Evolutionary conservation across 495 filamentous ascomycete species (phyloP), one percentile per base, ranked within the genome.

Genomic region (Haplographium delicatum): DNA sequence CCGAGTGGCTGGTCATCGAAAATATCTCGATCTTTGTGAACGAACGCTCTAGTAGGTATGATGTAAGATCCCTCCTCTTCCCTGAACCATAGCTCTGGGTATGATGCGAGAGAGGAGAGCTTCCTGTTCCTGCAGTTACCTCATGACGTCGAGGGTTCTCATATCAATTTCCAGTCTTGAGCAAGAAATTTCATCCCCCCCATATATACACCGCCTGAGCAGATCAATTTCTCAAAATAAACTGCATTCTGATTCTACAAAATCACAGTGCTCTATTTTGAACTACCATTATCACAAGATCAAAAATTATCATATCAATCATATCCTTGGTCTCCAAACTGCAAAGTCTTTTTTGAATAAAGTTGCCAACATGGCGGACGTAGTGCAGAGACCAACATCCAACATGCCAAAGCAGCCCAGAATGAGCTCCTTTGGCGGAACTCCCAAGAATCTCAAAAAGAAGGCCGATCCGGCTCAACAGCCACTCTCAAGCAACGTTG

Each of bases 281-380:
- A 47, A 34, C 16, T 22, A 15, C 18, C 26, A 8, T 34, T 18
- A 34, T 23, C 30, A 23, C 28, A 34, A 47, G 18, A 19, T 37
- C 18, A 47, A 47, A 34, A 8, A 47, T 33, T 33, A 35, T 15
- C 15, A 47, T 26, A 47, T 10, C 34, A 47, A 26, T 0, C 22
- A 47, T 35, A 9, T 37, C 28, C 8, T 28, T 34, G 13, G 23
- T 39, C 25, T 39, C 46, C 13, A 27, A 11, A 19, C 11, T 18
- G 31, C 20, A n/a, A 4, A 22, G 10, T 39, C 15, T n/a, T 18
- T 47, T 25, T 22, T 23, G 15, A 44, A 40, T 15, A 18, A 27
- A 43, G 19, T 38, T 34, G 37, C 43, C 34, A 57, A 48, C 24
- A 57, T 57, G 49, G 49, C 54, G n/a, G 48, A 52, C 19, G 33